phyloP scores from a whole-genome alignment of 1,139 yeast genomes.

The Wickerhamomyces sp. region DNA sequence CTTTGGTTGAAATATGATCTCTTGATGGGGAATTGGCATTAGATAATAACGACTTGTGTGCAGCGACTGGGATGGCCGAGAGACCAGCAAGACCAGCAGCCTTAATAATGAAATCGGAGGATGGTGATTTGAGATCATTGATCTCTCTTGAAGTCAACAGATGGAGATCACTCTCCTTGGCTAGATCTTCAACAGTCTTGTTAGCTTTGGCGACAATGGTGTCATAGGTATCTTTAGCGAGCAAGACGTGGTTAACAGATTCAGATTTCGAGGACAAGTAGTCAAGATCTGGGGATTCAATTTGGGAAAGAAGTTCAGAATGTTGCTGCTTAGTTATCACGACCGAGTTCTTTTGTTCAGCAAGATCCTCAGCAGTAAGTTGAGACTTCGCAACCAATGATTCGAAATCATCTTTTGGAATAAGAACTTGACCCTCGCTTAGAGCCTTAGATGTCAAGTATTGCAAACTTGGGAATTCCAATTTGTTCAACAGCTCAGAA shows the following conservation, averaged over 20 bases:
- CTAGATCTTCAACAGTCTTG: conserved; percentile 14
- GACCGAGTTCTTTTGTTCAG: conserved; percentile 8
- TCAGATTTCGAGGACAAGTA: conserved; percentile 21
- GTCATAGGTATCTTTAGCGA: conserved; percentile 11
- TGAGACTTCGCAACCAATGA: conserved; percentile 12
- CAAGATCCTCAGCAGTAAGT: conserved; percentile 9
- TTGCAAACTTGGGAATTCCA: conserved; percentile 25
- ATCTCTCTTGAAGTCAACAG: conserved; percentile 7
- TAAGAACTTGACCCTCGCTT: conserved; percentile 24
- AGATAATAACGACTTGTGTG: conserved; percentile 20
- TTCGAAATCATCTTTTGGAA: conserved; percentile 22
- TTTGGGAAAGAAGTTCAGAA: conserved; percentile 5
- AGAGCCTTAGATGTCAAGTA: conserved; percentile 31
- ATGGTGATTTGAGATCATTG: conserved; percentile 6
- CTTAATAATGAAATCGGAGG: conserved; percentile 4
- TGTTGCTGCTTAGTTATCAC: conserved; percentile 17
- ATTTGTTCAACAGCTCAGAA: conserved; percentile 21
- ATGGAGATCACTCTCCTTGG: conserved; percentile 11
- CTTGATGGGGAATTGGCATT: conserved; percentile 14
- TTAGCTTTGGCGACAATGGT: conserved; percentile 19
- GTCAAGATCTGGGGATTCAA: conserved; percentile 18
- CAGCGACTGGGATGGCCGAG: conserved; percentile 28
- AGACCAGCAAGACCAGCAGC: conserved; percentile 24
- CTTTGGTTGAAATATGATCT: conserved; percentile 19
- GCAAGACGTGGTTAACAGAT: conserved; percentile 6